Conservation (phyloP, 148 eudicot genomes). For the Polygonum maritimum region DNA sequence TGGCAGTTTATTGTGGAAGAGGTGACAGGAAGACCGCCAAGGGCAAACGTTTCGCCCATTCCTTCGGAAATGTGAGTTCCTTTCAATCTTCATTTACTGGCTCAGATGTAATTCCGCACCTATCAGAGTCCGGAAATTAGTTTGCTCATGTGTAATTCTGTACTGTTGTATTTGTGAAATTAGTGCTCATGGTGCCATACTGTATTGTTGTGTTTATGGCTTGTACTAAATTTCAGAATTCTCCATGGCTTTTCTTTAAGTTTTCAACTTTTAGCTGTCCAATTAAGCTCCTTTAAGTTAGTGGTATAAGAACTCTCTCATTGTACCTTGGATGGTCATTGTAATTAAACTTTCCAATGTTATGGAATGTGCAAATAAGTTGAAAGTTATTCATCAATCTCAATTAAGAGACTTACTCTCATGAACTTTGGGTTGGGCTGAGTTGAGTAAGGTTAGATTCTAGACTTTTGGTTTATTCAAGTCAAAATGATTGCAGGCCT, state of each 20-base stretch:
- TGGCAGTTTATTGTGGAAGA: constrained; percentile 55
- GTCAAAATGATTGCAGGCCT: not conserved
- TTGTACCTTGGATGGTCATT: not conserved
- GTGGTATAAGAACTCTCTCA: not conserved
- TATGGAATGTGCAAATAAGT: not conserved
- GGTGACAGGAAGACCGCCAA: constrained; percentile 67
- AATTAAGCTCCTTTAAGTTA: not conserved
- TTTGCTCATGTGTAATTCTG: not conserved
- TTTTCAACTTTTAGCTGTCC: not conserved
- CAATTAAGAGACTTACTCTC: not conserved
- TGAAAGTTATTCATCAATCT: not conserved
- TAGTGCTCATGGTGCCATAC: not conserved
- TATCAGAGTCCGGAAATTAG: not conserved
- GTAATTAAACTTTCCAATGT: not conserved
- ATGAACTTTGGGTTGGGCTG: not conserved
- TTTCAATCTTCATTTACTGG: not conserved
- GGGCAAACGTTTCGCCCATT: constrained; percentile 55
- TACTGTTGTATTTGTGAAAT: not conserved
- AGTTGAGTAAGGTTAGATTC: not conserved
- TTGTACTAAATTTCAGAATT: not conserved
- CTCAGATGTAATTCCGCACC: not conserved
- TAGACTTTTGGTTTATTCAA: not conserved
- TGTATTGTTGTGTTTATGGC: not conserved
- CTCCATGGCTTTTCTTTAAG: not conserved
- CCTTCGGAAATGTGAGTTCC: constrained; percentile 56